A percentile compares a stretch with the other conserved stretches of the same genome.
Evolutionary conservation across 768 basidiomycete species (phyloP).

Genomic region (Psilocybe subaeruginosa): DNA sequence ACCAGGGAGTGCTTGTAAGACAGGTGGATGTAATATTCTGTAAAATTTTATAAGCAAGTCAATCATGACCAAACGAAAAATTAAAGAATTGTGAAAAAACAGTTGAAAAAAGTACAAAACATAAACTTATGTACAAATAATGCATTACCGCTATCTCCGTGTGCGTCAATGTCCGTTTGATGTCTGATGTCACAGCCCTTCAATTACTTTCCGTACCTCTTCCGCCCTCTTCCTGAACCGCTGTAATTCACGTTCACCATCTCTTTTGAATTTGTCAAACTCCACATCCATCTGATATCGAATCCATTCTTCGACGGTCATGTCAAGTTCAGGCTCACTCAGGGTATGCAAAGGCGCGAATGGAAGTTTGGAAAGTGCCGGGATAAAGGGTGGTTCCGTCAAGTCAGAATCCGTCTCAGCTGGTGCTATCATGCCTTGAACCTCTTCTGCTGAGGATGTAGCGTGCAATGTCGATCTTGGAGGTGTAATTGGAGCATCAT

Average conservation of each 20-base stretch:
- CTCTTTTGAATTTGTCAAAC: constrained; percentile 55
- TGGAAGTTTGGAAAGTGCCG: constrained; percentile 48
- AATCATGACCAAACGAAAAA: background rate
- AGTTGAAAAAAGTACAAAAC: background rate
- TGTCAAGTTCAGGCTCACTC: constrained; percentile 67
- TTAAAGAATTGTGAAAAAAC: background rate
- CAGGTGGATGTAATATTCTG: background rate
- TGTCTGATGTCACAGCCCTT: constrained; percentile 29
- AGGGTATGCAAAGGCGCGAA: constrained; percentile 47
- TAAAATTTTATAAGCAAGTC: background rate
- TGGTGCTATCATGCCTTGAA: background rate
- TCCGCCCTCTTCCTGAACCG: constrained; percentile 44
- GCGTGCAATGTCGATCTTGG: constrained; percentile 8
- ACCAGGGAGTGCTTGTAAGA: too few relatives aligned
- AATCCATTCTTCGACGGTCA: constrained; percentile 88
- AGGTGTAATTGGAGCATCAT: constrained; percentile 18
- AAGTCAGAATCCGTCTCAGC: background rate
- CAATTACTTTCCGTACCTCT: constrained; percentile 42
- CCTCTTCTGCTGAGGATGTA: background rate
- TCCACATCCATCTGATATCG: constrained; percentile 73
- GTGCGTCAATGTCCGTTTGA: background rate
- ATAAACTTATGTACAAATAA: background rate
- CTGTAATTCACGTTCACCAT: constrained; percentile 46
- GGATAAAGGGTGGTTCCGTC: constrained; percentile 28
- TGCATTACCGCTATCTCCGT: background rate